Evolutionary conservation across 2,329 filamentous ascomycete species (phyloP), one percentile per base, ranked within the genome.

Genomic region (Arthrinium phaeospermum): DNA sequence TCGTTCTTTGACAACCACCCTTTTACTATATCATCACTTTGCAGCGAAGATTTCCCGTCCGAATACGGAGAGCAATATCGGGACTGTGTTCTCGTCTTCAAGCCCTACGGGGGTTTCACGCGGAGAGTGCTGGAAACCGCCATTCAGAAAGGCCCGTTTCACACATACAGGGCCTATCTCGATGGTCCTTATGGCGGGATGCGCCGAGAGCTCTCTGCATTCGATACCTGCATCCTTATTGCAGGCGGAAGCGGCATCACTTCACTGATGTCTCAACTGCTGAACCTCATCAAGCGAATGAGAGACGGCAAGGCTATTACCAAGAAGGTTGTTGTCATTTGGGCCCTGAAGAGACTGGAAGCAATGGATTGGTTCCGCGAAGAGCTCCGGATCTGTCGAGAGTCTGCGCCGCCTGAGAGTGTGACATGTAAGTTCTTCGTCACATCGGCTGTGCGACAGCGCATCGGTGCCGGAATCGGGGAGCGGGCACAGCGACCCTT

Each of bases 351-450:
- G 83, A 91, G 93, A 71, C 91, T 96, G 19, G 96, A 98, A 81
- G 94, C 94, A 0, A 94, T 98, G 91, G 94, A 98, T 80, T 98
- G 96, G 96, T 98, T 98, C 87, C 93, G 94, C 75, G 95, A 98
- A 83, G 96, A 98, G 81, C 87, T 98, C 72, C 90, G 95, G 68
- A 97, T 98, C 78, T 98, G 96, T 83, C 90, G 94, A 77, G 94
- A 98, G 82, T 92, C 91, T 69, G 95, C 96, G 13, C 96, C 96
- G 1, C 93, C 94, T 0, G 94, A 96, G 79, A 93, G 93, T 44
- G 93, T 98, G 12, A 94, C 93, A 34, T 98, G 95, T 85, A 95
- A 97, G 81, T 98, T 98, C 86, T 98, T 94, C 83, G 93, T 98
- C 76, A 98, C 96, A 0, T 91, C 92, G 0, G 89, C 94, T 10